Evolutionary conservation across 2,329 filamentous ascomycete species (phyloP).

Genomic region (Phyllosticta ampelicida): DNA sequence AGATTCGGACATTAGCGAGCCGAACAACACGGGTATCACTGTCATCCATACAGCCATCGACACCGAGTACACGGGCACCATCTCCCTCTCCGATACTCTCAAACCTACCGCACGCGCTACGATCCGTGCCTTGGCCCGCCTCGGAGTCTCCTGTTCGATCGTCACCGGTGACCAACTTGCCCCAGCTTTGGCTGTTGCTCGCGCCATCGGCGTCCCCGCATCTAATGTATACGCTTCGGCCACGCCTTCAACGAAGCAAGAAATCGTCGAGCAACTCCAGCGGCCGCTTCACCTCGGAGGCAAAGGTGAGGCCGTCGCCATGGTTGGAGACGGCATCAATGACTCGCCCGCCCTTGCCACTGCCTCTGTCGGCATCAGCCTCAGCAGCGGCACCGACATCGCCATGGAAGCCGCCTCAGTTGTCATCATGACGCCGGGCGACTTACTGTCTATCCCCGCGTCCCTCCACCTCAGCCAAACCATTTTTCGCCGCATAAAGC

Average conservation of each 20-base stretch:
- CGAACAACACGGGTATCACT: conserved; percentile 57
- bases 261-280: conserved; percentile 71
- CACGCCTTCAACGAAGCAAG: conserved; percentile 82
- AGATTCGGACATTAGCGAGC: conserved; percentile 17
- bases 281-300: conserved; percentile 17
- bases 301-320: conserved; percentile 67
- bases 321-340: conserved; percentile 97
- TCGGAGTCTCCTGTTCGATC: conserved; percentile 80
- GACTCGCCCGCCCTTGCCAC: conserved; percentile 92
- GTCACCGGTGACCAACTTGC: conserved; percentile 86
- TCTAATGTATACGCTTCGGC: conserved; percentile 77
- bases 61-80: conserved; percentile 64
- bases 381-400: conserved; percentile 87
- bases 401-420: conserved; percentile 96
- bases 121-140: conserved; percentile 68
- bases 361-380: conserved; percentile 84
- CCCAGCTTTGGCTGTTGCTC: conserved; percentile 74
- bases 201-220: conserved; percentile 65
- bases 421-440: conserved; percentile 85
- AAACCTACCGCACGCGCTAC: conserved; percentile 77
- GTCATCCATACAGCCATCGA: conserved; percentile 88
- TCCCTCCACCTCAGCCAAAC: conserved; percentile 68
- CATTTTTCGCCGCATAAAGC: conserved; percentile 87
- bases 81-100: conserved; percentile 80
- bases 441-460: conserved; percentile 87